A percentile compares a stretch with the other conserved stretches of the same genome.
phyloP scores from a whole-genome alignment of 495 filamentous ascomycete genomes.

The Pyronema domesticum region DNA sequence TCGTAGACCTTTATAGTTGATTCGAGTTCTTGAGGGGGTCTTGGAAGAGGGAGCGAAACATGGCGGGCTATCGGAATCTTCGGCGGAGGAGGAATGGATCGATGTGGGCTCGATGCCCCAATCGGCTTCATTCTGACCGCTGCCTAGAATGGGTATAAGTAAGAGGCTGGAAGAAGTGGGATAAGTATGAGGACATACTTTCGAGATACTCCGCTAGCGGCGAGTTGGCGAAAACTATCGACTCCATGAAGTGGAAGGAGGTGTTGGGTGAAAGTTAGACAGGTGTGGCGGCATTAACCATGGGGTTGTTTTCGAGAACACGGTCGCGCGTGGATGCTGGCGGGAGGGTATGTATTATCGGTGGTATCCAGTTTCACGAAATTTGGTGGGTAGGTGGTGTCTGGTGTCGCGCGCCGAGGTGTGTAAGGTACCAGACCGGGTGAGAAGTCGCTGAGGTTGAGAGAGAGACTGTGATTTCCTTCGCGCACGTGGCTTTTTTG shows the following conservation, averaged over 20 bases:
- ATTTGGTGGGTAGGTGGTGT: not conserved
- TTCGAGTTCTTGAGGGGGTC: conserved; percentile 26
- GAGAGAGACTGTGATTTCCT: not conserved
- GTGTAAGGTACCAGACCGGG: not conserved
- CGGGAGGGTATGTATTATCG: not conserved
- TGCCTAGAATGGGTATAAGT: conserved; percentile 18
- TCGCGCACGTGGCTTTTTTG: not conserved
- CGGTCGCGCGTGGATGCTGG: not conserved
- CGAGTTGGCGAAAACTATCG: conserved; percentile 73
- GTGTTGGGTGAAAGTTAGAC: conserved; percentile 4
- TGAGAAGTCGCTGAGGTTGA: not conserved
- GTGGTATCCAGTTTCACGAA: not conserved
- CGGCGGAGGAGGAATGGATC: conserved; percentile 3
- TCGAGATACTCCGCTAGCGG: conserved; percentile 86
- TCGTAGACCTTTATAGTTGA: conserved; percentile 10
- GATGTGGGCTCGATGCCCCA: conserved; percentile 28
- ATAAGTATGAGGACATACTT: conserved; percentile 37
- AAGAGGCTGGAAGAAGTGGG: conserved; percentile 2
- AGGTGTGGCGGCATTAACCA: conserved; percentile 4
- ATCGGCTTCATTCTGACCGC: conserved; percentile 34
- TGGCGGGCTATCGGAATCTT: conserved; percentile 8
- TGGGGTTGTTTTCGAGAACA: conserved; percentile 2
- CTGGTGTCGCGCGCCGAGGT: not conserved
- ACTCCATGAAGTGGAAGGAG: conserved; percentile 50
- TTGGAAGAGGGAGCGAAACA: conserved; percentile 19